These are phyloP conservation scores for Yarrowia hollandica DNA, from an alignment of 805 yeast species.

Conservation along the genomic window DNA sequence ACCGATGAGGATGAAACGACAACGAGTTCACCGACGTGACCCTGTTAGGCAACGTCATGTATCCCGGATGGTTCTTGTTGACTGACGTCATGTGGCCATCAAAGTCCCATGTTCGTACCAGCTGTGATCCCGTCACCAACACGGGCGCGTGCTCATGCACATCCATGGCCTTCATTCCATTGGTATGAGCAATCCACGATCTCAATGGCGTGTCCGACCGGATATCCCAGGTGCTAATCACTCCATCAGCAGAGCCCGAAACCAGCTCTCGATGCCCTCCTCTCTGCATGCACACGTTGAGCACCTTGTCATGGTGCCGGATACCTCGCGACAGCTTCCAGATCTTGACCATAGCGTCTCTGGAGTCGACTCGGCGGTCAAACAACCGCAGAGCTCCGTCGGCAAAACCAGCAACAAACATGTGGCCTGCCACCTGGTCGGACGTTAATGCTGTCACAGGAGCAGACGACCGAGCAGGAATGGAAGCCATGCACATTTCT, in stretches of 20 bases:
- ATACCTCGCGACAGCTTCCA: conserved; percentile 52
- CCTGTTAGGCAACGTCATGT: conserved; percentile 40
- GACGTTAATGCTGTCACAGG: conserved; percentile 88
- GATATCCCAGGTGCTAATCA: conserved; percentile 88
- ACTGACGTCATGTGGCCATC: conserved; percentile 70
- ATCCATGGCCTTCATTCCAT: conserved; percentile 63
- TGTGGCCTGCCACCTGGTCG: conserved; percentile 92
- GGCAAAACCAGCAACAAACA: conserved; percentile 87
- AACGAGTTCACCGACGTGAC: conserved; percentile 60
- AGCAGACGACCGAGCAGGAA: conserved; percentile 87
- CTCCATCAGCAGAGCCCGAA: conserved; percentile 76
- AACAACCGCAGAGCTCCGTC: conserved; percentile 88
- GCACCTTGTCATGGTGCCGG: conserved; percentile 55
- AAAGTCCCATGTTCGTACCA: conserved; percentile 80
- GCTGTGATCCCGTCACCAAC: conserved; percentile 81
- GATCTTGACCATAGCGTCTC: conserved; percentile 79
- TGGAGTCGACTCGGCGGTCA: conserved; percentile 80
- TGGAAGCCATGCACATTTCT: conserved; percentile 79
- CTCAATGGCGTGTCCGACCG: conserved; percentile 69
- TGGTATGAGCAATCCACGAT: conserved; percentile 56
- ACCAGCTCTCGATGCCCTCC: conserved; percentile 92
- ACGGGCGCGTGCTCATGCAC: conserved; percentile 97
- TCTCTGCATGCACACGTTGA: conserved; percentile 89
- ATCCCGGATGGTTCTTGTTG: conserved; percentile 50
- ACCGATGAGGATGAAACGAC: conserved; percentile 88